Conservation (phyloP, 1,284 basidiomycete genomes). For the Lentinula novae-zelandiae region DNA sequence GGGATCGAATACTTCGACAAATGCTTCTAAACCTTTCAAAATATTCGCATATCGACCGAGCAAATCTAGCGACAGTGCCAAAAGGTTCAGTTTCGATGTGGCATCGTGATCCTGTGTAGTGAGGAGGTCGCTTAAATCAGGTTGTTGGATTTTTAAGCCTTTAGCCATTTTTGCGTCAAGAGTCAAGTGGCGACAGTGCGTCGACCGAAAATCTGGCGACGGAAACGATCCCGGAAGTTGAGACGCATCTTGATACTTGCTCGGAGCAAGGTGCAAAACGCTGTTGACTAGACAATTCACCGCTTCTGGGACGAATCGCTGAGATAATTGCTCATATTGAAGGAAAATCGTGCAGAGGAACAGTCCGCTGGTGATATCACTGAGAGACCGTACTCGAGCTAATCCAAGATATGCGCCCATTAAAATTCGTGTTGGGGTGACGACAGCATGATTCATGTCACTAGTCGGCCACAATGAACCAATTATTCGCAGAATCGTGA, state of each 20-base stretch:
- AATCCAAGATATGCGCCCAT: slow-evolving; percentile 92
- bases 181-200: slow-evolving; percentile 35
- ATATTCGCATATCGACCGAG: slow-evolving; percentile 67
- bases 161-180: slow-evolving; percentile 41
- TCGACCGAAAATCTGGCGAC: slow-evolving; percentile 65
- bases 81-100: slow-evolving; percentile 65
- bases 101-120: slow-evolving; percentile 37
- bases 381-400: slow-evolving; percentile 69
- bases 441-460: slow-evolving; percentile 89
- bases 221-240: slow-evolving; percentile 66
- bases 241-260: slow-evolving; percentile 41
- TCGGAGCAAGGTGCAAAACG: slow-evolving; percentile 72
- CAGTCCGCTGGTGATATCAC: slow-evolving; percentile 82
- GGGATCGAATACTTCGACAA: slow-evolving; percentile 81
- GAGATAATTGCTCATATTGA: slow-evolving; percentile 83
- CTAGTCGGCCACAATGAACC: slow-evolving; percentile 91
- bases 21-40: slow-evolving; percentile 77
- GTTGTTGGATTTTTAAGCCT: slow-evolving; percentile 34
- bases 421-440: slow-evolving; percentile 83
- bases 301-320: slow-evolving; percentile 87
- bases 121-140: slow-evolving; percentile 47
- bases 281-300: slow-evolving; percentile 79
- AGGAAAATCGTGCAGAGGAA: slow-evolving; percentile 85
- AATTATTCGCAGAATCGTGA: slow-evolving; percentile 78
- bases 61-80: slow-evolving; percentile 61